Percentiles rank a stretch among this genome's conserved stretches.
phyloP scores from a whole-genome alignment of 2,329 filamentous ascomycete species.

The Colletotrichum destructivum region DNA sequence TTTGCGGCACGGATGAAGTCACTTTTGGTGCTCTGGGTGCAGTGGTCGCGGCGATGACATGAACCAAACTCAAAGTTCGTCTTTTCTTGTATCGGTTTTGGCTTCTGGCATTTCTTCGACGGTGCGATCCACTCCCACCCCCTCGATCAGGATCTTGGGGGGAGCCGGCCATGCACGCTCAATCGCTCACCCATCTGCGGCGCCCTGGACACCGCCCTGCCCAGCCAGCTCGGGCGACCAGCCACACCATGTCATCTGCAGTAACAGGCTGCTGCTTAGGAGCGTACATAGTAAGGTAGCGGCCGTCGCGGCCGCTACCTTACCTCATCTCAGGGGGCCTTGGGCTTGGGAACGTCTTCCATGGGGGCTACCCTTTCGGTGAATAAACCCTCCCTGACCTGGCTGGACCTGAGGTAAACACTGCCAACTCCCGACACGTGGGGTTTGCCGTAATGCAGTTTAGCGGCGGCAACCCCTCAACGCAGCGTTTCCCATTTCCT shows the following conservation, averaged over 20 bases:
- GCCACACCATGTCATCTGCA: constrained; percentile 16
- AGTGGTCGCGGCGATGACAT: constrained; percentile 39
- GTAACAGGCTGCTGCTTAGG: neutral
- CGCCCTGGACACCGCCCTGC: constrained; percentile 30
- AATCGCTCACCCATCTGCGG: constrained; percentile 2
- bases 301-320: neutral
- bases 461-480: constrained; percentile 34
- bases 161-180: constrained; percentile 23
- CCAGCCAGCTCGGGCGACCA: constrained; percentile 27
- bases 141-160: constrained; percentile 39
- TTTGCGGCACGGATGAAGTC: constrained; percentile 41
- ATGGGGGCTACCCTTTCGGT: constrained; percentile 24
- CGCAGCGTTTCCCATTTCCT: constrained; percentile 23
- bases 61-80: constrained; percentile 43
- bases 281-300: constrained; percentile 11
- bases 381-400: constrained; percentile 30
- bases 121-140: constrained; percentile 35
- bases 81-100: constrained; percentile 41
- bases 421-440: constrained; percentile 36
- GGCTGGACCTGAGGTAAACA: constrained; percentile 6
- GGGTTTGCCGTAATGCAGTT: constrained; percentile 36
- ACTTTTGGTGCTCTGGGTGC: constrained; percentile 30
- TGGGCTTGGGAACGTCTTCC: constrained; percentile 10
- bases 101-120: constrained; percentile 41
- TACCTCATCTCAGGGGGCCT: constrained; percentile 29